phyloP scores from a whole-genome alignment of 192 early-diverging fungal genomes.

The Gaertneriomyces semiglobifer region DNA sequence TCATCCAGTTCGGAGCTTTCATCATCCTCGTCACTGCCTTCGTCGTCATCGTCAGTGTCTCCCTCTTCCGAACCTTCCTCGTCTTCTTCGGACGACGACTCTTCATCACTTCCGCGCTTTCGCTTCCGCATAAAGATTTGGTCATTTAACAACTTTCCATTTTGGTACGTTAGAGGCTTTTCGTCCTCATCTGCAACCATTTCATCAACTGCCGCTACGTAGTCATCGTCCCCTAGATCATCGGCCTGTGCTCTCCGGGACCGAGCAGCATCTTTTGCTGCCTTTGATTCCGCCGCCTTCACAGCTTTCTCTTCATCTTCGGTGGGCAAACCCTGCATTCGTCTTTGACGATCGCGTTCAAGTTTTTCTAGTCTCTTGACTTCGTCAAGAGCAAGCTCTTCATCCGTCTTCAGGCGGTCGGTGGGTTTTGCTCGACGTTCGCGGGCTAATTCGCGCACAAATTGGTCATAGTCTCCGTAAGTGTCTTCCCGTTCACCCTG shows the following conservation, averaged over 20 bases:
- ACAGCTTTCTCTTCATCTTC: constrained; percentile 15
- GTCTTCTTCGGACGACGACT: constrained; percentile 41
- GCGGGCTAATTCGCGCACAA: constrained; percentile 74
- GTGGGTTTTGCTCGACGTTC: constrained; percentile 84
- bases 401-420: constrained; percentile 91
- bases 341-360: constrained; percentile 47
- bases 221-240: constrained; percentile 48
- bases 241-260: constrained; percentile 40
- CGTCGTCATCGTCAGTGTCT: constrained; percentile 50
- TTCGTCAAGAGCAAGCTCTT: constrained; percentile 84
- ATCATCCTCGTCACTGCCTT: constrained; percentile 52
- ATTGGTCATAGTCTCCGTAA: constrained; percentile 74
- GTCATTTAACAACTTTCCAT: constrained; percentile 54
- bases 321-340: constrained; percentile 29
- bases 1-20: constrained; percentile 43
- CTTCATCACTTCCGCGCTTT: constrained; percentile 45
- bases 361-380: constrained; percentile 80
- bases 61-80: constrained; percentile 57
- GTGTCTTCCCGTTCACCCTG: constrained; percentile 35
- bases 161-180: constrained; percentile 44
- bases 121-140: constrained; percentile 47
- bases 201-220: constrained; percentile 22
- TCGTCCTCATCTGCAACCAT: constrained; percentile 33
- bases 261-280: constrained; percentile 3
- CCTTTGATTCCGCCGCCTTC: not conserved